Conservation (phyloP, 805 yeast species). For the Kluyveromyces aestuarii region DNA sequence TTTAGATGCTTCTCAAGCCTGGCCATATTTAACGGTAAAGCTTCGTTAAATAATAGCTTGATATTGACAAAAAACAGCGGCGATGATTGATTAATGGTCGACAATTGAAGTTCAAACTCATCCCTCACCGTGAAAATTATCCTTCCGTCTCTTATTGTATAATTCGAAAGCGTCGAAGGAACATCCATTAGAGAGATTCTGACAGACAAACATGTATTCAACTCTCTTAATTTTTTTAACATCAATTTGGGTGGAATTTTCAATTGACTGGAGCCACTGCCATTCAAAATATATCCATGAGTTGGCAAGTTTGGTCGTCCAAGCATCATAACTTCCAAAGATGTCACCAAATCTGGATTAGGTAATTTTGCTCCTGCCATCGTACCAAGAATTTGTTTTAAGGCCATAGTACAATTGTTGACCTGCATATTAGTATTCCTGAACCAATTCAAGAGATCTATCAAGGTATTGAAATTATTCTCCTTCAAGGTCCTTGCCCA, state of each 20-base stretch:
- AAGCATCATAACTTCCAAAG: conserved; percentile 70
- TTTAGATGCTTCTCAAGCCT: conserved; percentile 26
- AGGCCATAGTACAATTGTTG: conserved; percentile 51
- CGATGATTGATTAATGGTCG: conserved; percentile 57
- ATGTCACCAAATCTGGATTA: conserved; percentile 81
- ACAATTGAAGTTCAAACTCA: conserved; percentile 70
- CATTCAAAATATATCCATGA: conserved; percentile 41
- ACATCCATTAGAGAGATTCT: conserved; percentile 63
- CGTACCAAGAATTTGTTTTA: conserved; percentile 51
- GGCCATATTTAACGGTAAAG: conserved; percentile 21
- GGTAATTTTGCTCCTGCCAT: conserved; percentile 84
- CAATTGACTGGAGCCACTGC: conserved; percentile 12
- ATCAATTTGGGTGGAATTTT: conserved; percentile 45
- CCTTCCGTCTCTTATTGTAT: conserved; percentile 66
- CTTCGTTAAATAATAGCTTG: conserved; percentile 41
- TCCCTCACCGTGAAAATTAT: conserved; percentile 52
- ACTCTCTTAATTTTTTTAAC: conserved; percentile 50
- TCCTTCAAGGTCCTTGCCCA: conserved; percentile 68
- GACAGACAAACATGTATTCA: conserved; percentile 65
- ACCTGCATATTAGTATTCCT: conserved; percentile 67
- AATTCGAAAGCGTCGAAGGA: conserved; percentile 57
- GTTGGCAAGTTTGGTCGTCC: conserved; percentile 72
- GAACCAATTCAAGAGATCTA: conserved; percentile 84
- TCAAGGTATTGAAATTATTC: conserved; percentile 60
- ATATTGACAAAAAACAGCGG: conserved; percentile 77